Percentiles rank a stretch among this genome's conserved stretches.
Conservation (phyloP, 768 basidiomycete species). For the Tylopilus felleus region DNA sequence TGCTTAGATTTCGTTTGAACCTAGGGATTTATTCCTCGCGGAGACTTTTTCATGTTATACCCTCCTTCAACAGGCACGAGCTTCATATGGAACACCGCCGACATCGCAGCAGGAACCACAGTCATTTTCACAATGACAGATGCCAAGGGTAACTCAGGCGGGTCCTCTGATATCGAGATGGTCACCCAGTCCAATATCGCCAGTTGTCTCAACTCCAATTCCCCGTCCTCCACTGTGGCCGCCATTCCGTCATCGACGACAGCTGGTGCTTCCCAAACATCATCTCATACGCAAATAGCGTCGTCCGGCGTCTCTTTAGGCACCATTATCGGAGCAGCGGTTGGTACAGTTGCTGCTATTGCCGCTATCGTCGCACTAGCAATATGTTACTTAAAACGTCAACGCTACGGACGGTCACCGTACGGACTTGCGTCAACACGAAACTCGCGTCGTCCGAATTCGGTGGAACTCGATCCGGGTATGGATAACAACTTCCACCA, state of each 20-base stretch:
- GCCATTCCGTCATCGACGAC: conserved; percentile 22
- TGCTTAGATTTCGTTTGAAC: not conserved
- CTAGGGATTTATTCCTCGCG: conserved; percentile 64
- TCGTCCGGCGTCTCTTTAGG: conserved; percentile 36
- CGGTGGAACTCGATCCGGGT: conserved; percentile 37
- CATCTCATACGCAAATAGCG: conserved; percentile 20
- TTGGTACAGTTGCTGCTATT: conserved; percentile 52
- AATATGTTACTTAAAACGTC: conserved; percentile 45
- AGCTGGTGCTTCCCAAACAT: conserved; percentile 9
- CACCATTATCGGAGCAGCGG: conserved; percentile 46
- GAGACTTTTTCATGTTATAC: conserved; percentile 44
- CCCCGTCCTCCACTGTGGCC: conserved; percentile 50
- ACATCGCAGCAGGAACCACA: conserved; percentile 55
- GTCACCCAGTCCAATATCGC: conserved; percentile 47
- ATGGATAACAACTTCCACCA: conserved; percentile 27
- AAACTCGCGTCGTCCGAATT: conserved; percentile 32
- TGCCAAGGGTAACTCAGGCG: conserved; percentile 49
- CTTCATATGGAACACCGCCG: conserved; percentile 55
- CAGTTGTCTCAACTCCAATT: conserved; percentile 50
- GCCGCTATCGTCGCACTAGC: conserved; percentile 50
- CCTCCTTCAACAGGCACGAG: conserved; percentile 36
- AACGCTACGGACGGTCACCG: conserved; percentile 21
- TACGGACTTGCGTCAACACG: conserved; percentile 30
- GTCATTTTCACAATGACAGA: conserved; percentile 58
- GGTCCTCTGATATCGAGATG: conserved; percentile 49